Percentiles rank a stretch among this genome's conserved stretches.
phyloP scores from a whole-genome alignment of 805 yeast genomes.

The Starmerella bombi region DNA sequence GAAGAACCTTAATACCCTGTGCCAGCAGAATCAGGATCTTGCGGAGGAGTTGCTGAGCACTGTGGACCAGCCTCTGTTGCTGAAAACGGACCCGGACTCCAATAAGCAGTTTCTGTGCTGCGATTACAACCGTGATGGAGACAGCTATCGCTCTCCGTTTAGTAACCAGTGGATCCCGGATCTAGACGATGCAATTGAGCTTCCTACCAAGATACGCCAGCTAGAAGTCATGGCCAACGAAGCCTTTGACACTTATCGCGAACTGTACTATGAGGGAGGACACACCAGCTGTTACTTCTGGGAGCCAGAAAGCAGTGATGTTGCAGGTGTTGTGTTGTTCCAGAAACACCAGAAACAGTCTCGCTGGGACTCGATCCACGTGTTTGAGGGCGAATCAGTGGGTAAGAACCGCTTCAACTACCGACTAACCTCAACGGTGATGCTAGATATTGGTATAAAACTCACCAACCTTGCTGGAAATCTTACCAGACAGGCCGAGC shows the following conservation, averaged over 20 bases:
- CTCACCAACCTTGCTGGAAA: slow-evolving; percentile 56
- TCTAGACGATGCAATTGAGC: slow-evolving; percentile 49
- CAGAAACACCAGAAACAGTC: slow-evolving; percentile 38
- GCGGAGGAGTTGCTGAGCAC: slow-evolving; percentile 80
- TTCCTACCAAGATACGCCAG: slow-evolving; percentile 51
- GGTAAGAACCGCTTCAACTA: slow-evolving; percentile 37
- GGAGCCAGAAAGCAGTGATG: slow-evolving; percentile 56
- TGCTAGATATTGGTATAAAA: slow-evolving; percentile 48
- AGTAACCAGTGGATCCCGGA: slow-evolving; percentile 52
- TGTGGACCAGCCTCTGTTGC: slow-evolving; percentile 69
- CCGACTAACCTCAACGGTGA: slow-evolving; percentile 75
- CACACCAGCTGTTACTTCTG: slow-evolving; percentile 78
- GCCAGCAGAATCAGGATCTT: slow-evolving; percentile 47
- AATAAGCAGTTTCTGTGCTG: slow-evolving; percentile 70
- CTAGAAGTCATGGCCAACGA: slow-evolving; percentile 75
- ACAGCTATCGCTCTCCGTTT: slow-evolving; percentile 86
- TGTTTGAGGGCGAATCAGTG: slow-evolving; percentile 50
- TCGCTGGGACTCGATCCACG: slow-evolving; percentile 88
- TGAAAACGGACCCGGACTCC: slow-evolving; percentile 36
- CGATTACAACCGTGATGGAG: slow-evolving; percentile 92
- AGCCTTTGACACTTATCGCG: slow-evolving; percentile 84
- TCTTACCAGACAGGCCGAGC: slow-evolving; percentile 66
- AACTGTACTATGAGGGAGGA: slow-evolving; percentile 91
- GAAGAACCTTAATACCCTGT: slow-evolving; percentile 33
- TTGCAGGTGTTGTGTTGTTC: slow-evolving; percentile 62